Evolutionary conservation across 257 asterid species (phyloP).

Genomic region (Linaria vulgaris): DNA sequence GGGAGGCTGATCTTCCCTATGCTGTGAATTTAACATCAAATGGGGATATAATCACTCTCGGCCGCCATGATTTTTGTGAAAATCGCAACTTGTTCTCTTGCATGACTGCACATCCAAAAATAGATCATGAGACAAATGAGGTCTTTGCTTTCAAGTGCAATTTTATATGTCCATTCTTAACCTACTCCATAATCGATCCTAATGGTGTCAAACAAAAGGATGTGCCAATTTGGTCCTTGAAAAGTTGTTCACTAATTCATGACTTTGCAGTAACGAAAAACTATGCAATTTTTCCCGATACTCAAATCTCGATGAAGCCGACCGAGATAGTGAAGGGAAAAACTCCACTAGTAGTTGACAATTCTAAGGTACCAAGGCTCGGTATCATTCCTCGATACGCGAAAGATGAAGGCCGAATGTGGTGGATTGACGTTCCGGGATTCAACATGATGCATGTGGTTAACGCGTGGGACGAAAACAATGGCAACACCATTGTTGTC

Average conservation of each 20-base stretch:
- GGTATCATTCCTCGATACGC: constrained; percentile 61
- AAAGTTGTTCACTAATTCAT: constrained; percentile 38
- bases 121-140: constrained; percentile 46
- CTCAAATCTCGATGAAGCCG: constrained; percentile 46
- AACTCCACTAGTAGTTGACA: constrained; percentile 38
- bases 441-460: constrained; percentile 51
- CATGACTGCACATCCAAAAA: constrained; percentile 81
- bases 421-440: constrained; percentile 59
- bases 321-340: constrained; percentile 39
- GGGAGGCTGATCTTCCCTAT: constrained; percentile 70
- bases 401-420: constrained; percentile 44
- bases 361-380: constrained; percentile 44
- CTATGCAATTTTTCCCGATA: constrained; percentile 52
- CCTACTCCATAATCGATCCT: constrained; percentile 36
- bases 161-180: constrained; percentile 42
- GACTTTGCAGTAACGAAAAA: constrained; percentile 59
- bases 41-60: constrained; percentile 57
- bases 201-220: constrained; percentile 47
- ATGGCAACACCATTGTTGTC: constrained; percentile 52
- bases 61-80: constrained; percentile 53
- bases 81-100: constrained; percentile 24
- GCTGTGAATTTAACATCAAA: constrained; percentile 30
- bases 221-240: constrained; percentile 46
- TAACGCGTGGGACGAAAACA: constrained; percentile 73
- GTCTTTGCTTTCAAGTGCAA: constrained; percentile 57